Base-by-base conservation (phyloP, 164 flowering plant genomes). In the Vitis rupestris region DNA sequence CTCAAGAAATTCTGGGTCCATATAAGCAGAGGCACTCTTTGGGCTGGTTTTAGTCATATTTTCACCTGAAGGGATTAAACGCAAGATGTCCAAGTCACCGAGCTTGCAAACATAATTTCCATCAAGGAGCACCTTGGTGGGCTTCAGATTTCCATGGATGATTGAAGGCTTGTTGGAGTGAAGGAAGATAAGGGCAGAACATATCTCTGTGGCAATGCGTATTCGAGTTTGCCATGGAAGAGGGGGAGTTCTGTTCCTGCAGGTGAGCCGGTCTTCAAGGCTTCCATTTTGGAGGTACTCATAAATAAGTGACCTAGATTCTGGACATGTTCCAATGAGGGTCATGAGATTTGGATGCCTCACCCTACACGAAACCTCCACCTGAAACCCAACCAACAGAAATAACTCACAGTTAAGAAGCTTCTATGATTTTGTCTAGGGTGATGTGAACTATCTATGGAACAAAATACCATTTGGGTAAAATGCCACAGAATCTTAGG, bases 261-360 rank as follows among this genome's bases (percentile, higher is more conserved):
- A 49, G 50, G 75, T 48, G 13, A 91, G 85, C 64, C 78, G 76
- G 61, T 84, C 87, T 74, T 91, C 91, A 49, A 91, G 86, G 81
- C 84, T 88, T 12, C 92, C 89, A 66, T 80, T 84, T 60, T 78
- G 78, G 31, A 85, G 78, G 75, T 84, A 89, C 70, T 91, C 91
- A 66, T 84, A 89, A 61, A 88, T 74, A 12, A 91, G 81, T 12
- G 88, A 77, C 69, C 84, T 66, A 8, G 84, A 78, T 68, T 89
- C 94, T 47, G 83, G 82, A 69, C 94, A 91, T 30, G 74, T 68
- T 56, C 94, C 97, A 30, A 91, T 64, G 2, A 89, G 76, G 2
- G 82, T 78, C 3, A 82, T 80, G 67, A 91, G 75, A 79, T 89
- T 80, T 70, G 94, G 94, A 83, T 91, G 94, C 76, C 92, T 82